phyloP scores from a whole-genome alignment of 1,139 yeast species.

The Wickerhamomyces sp. region DNA sequence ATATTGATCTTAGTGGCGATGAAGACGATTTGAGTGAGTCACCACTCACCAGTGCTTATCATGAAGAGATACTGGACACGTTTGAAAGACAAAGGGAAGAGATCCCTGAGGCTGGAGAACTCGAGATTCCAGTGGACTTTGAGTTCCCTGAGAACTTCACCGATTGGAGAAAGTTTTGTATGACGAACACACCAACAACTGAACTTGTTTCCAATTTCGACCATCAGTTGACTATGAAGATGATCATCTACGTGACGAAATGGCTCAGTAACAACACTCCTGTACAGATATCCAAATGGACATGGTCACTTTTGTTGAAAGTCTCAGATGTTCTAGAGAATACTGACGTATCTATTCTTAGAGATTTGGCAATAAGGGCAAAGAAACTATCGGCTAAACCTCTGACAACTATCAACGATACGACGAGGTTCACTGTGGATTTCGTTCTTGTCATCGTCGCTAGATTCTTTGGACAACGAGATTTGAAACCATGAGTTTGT shows the following conservation, averaged over 20 bases:
- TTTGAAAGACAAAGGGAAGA: slow-evolving; percentile 7
- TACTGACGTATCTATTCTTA: slow-evolving; percentile 13
- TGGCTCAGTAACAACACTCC: slow-evolving; percentile 18
- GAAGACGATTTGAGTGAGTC: neutral
- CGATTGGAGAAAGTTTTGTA: slow-evolving; percentile 19
- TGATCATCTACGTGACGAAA: slow-evolving; percentile 17
- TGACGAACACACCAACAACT: slow-evolving; percentile 12
- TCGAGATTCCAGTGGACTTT: slow-evolving; percentile 11
- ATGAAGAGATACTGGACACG: slow-evolving; percentile 5
- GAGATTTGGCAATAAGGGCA: slow-evolving; percentile 18
- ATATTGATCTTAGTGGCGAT: neutral
- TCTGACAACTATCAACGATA: slow-evolving; percentile 2
- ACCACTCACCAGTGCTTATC: neutral
- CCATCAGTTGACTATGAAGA: slow-evolving; percentile 14
- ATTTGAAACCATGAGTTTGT: slow-evolving; percentile 10
- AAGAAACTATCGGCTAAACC: slow-evolving; percentile 3
- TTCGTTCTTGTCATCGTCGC: slow-evolving; percentile 12
- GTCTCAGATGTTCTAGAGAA: slow-evolving; percentile 13
- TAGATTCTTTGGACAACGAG: slow-evolving; percentile 16
- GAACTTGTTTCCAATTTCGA: slow-evolving; percentile 18
- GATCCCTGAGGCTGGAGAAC: slow-evolving; percentile 12
- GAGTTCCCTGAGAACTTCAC: slow-evolving; percentile 22
- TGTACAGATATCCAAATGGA: slow-evolving; percentile 15
- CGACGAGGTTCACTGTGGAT: slow-evolving; percentile 6
- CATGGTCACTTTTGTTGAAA: slow-evolving; percentile 13